Conservation (phyloP, 768 basidiomycete species). For the Hericium erinaceus region DNA sequence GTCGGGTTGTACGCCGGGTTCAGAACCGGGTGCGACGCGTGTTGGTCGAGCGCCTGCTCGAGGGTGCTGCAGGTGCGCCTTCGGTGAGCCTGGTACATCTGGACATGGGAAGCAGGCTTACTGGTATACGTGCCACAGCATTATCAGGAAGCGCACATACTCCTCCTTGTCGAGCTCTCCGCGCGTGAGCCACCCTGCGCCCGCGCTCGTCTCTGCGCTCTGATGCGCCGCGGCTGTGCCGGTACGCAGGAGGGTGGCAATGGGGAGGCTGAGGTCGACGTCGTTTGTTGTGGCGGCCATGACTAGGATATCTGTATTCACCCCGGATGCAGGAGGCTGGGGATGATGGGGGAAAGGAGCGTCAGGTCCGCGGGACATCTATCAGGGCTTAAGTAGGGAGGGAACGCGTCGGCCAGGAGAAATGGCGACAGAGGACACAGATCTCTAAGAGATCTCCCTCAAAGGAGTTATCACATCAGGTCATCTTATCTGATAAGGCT, state of each 20-base stretch:
- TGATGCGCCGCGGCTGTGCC: conserved; percentile 46
- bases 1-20: conserved; percentile 65
- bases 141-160: conserved; percentile 63
- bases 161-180: conserved; percentile 54
- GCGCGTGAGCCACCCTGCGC: conserved; percentile 45
- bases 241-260: conserved; percentile 29
- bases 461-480: not conserved
- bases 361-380: not conserved
- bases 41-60: conserved; percentile 46
- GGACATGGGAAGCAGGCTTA: conserved; percentile 26
- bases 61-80: conserved; percentile 33
- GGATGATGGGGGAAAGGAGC: not conserved
- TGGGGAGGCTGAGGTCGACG: conserved; percentile 20
- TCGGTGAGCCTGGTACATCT: not conserved
- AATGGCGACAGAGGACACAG: not conserved
- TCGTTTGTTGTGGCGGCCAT: not conserved
- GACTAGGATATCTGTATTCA: not conserved
- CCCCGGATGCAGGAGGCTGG: not conserved
- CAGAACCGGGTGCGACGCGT: conserved; percentile 53
- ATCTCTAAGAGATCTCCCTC: not conserved
- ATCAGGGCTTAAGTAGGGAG: not conserved
- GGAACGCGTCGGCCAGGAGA: not conserved
- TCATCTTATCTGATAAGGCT: not conserved
- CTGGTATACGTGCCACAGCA: conserved; percentile 76
- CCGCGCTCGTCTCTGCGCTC: conserved; percentile 45